These are phyloP conservation scores for Tripidium arundinaceum DNA, from an alignment of 202 grass and related monocot species.

Conservation along the genomic window DNA sequence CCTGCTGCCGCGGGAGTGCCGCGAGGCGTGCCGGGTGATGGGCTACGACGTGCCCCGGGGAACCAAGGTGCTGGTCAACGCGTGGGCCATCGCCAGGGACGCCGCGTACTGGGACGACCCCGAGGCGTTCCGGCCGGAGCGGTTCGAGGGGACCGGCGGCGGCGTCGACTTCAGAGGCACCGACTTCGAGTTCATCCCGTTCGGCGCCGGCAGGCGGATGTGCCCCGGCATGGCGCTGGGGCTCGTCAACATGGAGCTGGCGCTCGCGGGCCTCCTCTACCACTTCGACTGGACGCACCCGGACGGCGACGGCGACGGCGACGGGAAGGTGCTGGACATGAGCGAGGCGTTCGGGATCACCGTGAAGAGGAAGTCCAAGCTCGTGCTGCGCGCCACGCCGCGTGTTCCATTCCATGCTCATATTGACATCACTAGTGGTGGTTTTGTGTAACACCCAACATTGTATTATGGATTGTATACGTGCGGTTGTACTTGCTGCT, in stretches of 20 bases:
- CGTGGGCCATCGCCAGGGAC: constrained; percentile 9
- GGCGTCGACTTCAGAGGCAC: background rate
- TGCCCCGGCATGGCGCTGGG: constrained; percentile 8
- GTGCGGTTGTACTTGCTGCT: no score
- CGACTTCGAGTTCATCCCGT: constrained; percentile 9
- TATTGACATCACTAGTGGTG: background rate
- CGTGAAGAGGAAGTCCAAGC: background rate
- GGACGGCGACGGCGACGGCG: accelerated
- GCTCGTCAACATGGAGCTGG: background rate
- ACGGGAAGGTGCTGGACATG: background rate
- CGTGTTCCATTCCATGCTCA: background rate
- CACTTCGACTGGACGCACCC: constrained; percentile 17
- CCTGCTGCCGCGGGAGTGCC: background rate
- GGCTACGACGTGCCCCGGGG: background rate
- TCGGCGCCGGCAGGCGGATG: constrained; percentile 18
- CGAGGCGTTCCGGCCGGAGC: background rate
- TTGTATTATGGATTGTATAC: no score
- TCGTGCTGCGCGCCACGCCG: background rate
- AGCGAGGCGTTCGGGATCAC: background rate
- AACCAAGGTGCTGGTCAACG: constrained; percentile 15
- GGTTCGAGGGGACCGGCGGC: background rate
- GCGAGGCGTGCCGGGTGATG: background rate
- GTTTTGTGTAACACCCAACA: no score
- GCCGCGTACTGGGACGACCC: background rate
- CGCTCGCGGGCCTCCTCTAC: constrained; percentile 10